Evolutionary conservation across 495 filamentous ascomycete species (phyloP), one percentile per base, ranked within the genome.

Genomic region (Cladorrhinum samala): DNA sequence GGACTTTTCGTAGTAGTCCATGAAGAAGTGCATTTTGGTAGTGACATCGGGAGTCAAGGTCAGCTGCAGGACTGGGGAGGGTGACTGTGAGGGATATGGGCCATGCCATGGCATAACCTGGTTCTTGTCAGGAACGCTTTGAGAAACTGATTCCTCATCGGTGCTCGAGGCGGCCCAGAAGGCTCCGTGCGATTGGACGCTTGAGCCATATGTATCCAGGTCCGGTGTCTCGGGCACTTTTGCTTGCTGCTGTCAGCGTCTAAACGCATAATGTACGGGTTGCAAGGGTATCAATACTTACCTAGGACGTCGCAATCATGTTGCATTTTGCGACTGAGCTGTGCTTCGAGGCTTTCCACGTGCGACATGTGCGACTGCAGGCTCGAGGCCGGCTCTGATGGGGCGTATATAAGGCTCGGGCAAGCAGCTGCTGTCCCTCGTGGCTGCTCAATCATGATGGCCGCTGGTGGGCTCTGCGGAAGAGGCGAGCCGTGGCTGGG

Each of bases 1-100:
- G 57, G 87, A 85, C 62, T 91, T 92, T 51, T 91, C 84, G 68
- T 93, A 89, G 64, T 87, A 87, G 57, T 87, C 80, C 67, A 88
- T 78, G 64, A 83, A 81, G 67, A 80, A 84, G 3, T 74, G 73
- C 66, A 83, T 75, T 59, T 75, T 77, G 49, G 76, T 66, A 55
- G 78, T 72, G 60, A 83, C 72, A 56, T 80, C 78, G 24, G 73
- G 61, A 65, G 63, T n/a, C n/a, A n/a, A n/a, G n/a, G n/a, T 74
- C 52, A 77, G 63, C 51, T 72, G 72, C 53, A 67, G 37, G n/a
- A 59, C 57, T 0, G 63, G 60, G 0, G 63, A 61, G 1, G 68
- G 58, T 14, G 61, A 50, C 8, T 63, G 58, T 8, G 62, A 62
- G 2, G 63, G 55, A 43, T 63, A 60, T 0, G 68, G 61, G 9